Conservation (phyloP, 345 rosid species). For the Corymbia maculata region DNA sequence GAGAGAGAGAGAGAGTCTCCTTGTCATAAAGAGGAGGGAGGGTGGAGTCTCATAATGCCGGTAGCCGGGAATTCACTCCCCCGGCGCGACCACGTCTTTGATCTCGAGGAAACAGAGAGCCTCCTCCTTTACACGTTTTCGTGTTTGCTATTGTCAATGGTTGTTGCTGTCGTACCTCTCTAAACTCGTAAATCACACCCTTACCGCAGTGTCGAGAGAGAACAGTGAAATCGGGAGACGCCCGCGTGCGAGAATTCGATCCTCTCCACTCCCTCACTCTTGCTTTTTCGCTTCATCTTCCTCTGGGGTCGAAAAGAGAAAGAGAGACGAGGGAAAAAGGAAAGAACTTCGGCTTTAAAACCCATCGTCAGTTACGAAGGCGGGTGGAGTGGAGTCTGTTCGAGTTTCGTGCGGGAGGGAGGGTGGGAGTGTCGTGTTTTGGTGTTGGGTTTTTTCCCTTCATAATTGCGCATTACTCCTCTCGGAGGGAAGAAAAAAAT, state of each 20-base stretch:
- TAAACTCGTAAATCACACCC: background rate
- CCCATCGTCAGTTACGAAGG: background rate
- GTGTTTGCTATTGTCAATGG: background rate
- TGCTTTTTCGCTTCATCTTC: background rate
- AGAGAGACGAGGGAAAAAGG: background rate
- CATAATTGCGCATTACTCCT: background rate
- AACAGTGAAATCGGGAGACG: background rate
- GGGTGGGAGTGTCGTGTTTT: background rate
- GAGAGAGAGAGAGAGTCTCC: accelerated
- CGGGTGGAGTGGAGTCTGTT: background rate
- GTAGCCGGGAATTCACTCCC: background rate
- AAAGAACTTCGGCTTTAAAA: background rate
- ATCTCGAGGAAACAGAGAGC: background rate
- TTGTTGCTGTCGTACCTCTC: background rate
- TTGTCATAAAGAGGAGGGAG: background rate
- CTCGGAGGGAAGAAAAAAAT: background rate
- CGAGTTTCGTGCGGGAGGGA: background rate
- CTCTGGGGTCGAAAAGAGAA: background rate
- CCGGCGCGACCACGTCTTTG: background rate
- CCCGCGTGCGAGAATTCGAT: background rate
- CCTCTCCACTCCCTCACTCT: background rate
- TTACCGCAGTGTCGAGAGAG: background rate
- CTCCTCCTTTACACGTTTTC: background rate
- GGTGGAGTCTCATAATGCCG: background rate
- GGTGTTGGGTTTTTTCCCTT: background rate